These are phyloP conservation scores for Pseudogymnoascus sp. DNA, from an alignment of 2,329 filamentous ascomycete species.

Conservation along the genomic window DNA sequence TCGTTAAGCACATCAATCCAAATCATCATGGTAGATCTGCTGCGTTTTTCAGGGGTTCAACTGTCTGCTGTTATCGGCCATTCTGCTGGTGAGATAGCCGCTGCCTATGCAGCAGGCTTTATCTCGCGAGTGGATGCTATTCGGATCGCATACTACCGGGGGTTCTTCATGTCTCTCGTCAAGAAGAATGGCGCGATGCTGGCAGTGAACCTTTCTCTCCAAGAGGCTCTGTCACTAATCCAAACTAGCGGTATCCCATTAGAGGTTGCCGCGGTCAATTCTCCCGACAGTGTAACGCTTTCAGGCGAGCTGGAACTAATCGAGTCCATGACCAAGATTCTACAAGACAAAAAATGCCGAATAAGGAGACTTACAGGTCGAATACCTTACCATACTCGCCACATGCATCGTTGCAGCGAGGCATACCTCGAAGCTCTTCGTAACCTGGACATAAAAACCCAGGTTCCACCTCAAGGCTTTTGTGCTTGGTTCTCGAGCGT, in stretches of 20 bases:
- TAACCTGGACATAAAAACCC: no score
- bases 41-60: conserved; percentile 32
- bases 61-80: conserved; percentile 34
- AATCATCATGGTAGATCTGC: conserved; percentile 34
- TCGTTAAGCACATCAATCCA: conserved; percentile 39
- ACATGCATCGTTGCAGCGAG: not conserved
- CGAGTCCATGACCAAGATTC: conserved; percentile 2
- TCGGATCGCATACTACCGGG: conserved; percentile 15
- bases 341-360: no score
- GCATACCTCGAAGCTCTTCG: not conserved
- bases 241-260: conserved; percentile 13
- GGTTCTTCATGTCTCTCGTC: conserved; percentile 3
- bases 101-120: conserved; percentile 33
- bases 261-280: conserved; percentile 27
- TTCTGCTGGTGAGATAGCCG: conserved; percentile 38
- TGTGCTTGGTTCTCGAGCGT: no score
- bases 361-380: no score
- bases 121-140: conserved; percentile 26
- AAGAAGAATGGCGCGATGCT: conserved; percentile 19
- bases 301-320: conserved; percentile 17
- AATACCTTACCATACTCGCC: conserved; percentile 12
- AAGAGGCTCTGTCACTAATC: conserved; percentile 16
- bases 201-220: conserved; percentile 17
- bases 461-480: no score
- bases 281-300: conserved; percentile 20